Base-by-base conservation (phyloP, 2,329 filamentous ascomycete genomes). In the Epichloe uncinata region DNA sequence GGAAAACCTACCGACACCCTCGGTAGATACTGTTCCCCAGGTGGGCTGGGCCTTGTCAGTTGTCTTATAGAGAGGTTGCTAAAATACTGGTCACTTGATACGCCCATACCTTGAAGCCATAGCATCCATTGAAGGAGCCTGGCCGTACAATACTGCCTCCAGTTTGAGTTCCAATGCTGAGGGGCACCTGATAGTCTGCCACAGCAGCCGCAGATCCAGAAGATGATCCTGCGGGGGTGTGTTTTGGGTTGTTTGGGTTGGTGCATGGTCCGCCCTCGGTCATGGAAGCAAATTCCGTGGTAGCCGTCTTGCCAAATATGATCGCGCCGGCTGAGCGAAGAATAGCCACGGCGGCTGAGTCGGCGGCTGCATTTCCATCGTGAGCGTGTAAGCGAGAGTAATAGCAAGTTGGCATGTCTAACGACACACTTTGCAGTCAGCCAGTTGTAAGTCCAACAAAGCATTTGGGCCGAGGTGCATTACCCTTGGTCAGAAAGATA, bases 211-310 rank as follows among this genome's bases (percentile, higher is more conserved):
- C 82, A 0, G 81, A 84, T 0, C 83, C 82, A 0, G 80, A 79
- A 0, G 80, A 84, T 0, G 81, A 85, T 43, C 82, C 82, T 1
- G 82, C 82, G 0, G 82, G 82, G 0, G 82, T 85, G 4, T 84
- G 73, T 0, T 70, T 72, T 2, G 67, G 61, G 60, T 86, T 81
- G 55, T 87, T 86, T 0, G 82, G 79, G 58, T 86, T 86, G 47
- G 69, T 81, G 48, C 69, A 69, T 1, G 74, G 69, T 0, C 79
- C 78, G 0, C 79, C 79, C 13, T 68, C 61, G 1, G 69, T 70
- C 0, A 72, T 78, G 2, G 76, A 73, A 0, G 81, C 78, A 55
- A 85, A 84, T 57, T 84, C 79, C 0, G 82, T 81, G 0, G 81
- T 85, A 0, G 73, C 77, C 1, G 65, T 66, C 49, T 67, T 67